A percentile compares a stretch with the other conserved stretches of the same genome.
These are phyloP conservation scores for Gossypium longicalyx DNA, from an alignment of 345 rosid species.

Conservation along the genomic window DNA sequence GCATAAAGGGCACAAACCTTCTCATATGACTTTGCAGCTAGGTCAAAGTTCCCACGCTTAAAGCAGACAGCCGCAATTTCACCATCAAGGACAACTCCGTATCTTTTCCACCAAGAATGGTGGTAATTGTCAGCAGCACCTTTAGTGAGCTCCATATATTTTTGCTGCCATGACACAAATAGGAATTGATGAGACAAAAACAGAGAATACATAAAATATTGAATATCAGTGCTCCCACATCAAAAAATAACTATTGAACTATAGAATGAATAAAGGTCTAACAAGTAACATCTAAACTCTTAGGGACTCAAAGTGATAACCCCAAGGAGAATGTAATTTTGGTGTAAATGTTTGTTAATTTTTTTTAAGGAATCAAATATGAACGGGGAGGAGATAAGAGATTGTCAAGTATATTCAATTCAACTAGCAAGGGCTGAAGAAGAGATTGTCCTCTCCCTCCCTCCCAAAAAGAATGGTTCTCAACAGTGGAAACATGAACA, in stretches of 20 bases:
- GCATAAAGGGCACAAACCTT: constrained; percentile 95
- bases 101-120: constrained; percentile 98
- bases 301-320: neutral
- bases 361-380: neutral
- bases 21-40: constrained; percentile 94
- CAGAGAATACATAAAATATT: neutral
- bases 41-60: constrained; percentile 78
- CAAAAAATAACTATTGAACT: neutral
- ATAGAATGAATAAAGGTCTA: neutral
- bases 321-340: neutral
- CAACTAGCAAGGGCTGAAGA: neutral
- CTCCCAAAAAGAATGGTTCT: neutral
- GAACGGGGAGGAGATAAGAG: neutral
- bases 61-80: constrained; percentile 95
- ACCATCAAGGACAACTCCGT: constrained; percentile 95
- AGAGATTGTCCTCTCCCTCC: neutral
- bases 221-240: neutral
- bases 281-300: neutral
- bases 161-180: constrained; percentile 55
- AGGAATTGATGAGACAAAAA: constrained; percentile 14
- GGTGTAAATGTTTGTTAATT: neutral
- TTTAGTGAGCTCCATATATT: constrained; percentile 81
- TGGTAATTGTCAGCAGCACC: constrained; percentile 97
- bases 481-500: neutral
- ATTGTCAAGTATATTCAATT: neutral